Evolutionary conservation across 2,329 filamentous ascomycete genomes (phyloP).

Genomic region (Fusarium guadeloupense): DNA sequence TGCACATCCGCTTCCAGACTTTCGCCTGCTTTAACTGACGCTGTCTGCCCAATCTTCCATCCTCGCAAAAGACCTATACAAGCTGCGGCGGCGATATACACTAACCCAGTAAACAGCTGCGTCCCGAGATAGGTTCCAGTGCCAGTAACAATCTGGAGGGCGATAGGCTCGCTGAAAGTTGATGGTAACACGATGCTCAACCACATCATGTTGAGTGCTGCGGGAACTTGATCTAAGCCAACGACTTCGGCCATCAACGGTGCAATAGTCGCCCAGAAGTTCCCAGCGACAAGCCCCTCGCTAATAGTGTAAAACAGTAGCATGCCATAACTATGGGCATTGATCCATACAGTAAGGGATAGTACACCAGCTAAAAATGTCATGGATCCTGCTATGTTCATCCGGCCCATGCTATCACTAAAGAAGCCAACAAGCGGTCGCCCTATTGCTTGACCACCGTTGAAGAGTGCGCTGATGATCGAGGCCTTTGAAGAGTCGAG

Average conservation of each 20-base stretch:
- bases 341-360: conserved; percentile 76
- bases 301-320: conserved; percentile 76
- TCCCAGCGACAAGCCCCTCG: conserved; percentile 75
- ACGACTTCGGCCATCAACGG: conserved; percentile 79
- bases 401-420: conserved; percentile 72
- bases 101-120: conserved; percentile 67
- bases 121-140: conserved; percentile 60
- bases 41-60: conserved; percentile 48
- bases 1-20: too few species aligned
- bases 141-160: conserved; percentile 59
- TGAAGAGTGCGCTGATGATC: conserved; percentile 75
- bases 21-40: too few species aligned
- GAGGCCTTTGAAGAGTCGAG: conserved; percentile 72
- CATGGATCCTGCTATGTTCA: conserved; percentile 74
- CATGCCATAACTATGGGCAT: conserved; percentile 68
- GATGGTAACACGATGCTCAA: conserved; percentile 73
- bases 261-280: conserved; percentile 73
- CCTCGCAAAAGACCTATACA: conserved; percentile 46
- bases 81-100: conserved; percentile 62
- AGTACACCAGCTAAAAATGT: conserved; percentile 72
- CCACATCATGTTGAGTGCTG: conserved; percentile 76
- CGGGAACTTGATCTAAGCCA: conserved; percentile 72
- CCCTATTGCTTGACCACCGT: conserved; percentile 72
- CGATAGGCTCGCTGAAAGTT: conserved; percentile 73
- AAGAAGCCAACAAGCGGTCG: conserved; percentile 76